These are phyloP conservation scores for Boletus sensibilis DNA, from an alignment of 768 basidiomycete genomes.

Conservation along the genomic window DNA sequence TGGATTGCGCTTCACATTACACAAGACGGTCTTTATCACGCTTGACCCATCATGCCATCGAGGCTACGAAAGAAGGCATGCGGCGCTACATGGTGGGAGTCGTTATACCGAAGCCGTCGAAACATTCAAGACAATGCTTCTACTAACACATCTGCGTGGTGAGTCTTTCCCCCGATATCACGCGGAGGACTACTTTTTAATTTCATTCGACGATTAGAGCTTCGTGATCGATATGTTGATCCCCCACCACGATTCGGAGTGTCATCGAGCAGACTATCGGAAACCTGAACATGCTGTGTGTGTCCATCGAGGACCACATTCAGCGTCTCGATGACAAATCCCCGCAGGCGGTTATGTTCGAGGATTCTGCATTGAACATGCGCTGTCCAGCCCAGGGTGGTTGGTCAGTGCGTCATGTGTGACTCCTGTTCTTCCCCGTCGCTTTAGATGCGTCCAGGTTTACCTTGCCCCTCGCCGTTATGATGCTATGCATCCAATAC, in stretches of 20 bases:
- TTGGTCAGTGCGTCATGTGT: neutral
- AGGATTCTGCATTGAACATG: no score
- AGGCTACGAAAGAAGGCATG: neutral
- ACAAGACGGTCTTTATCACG: neutral
- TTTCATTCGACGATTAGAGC: no score
- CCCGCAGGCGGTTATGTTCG: neutral
- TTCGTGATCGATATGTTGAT: no score
- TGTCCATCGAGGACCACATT: neutral
- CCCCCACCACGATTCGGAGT: no score
- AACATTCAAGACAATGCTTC: no score
- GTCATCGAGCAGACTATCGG: neutral
- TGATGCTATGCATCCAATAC: neutral
- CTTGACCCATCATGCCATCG: neutral
- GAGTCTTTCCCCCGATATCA: no score
- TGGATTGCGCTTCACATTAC: neutral
- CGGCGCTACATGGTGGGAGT: neutral
- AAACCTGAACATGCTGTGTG: neutral
- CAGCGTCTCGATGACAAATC: neutral
- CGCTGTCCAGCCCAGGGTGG: neutral
- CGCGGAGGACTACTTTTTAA: no score
- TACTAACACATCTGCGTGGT: no score
- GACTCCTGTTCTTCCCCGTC: neutral
- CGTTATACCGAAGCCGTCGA: neutral
- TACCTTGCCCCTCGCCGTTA: neutral
- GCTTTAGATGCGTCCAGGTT: neutral